Conservation (phyloP, 1,139 yeast species). For the Maudiozyma humilis region DNA sequence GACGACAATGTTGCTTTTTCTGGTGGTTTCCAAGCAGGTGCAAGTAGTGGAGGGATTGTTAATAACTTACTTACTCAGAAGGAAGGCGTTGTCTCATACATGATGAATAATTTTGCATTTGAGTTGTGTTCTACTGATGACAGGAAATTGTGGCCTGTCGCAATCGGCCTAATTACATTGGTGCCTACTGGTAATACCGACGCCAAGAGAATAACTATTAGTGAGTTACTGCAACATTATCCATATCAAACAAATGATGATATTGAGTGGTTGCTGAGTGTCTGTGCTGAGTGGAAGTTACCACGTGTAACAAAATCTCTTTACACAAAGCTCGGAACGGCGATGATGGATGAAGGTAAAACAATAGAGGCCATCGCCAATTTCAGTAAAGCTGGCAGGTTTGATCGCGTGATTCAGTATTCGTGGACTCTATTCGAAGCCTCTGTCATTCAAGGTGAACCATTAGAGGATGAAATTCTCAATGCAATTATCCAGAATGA, state of each 20-base stretch:
- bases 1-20: conserved; percentile 5
- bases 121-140: conserved; percentile 29
- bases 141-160: conserved; percentile 54
- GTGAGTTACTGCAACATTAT: conserved; percentile 54
- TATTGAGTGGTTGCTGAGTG: conserved; percentile 68
- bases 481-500: conserved; percentile 38
- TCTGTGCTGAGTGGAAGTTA: conserved; percentile 42
- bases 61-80: conserved; percentile 31
- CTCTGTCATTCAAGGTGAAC: conserved; percentile 45
- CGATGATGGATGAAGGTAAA: conserved; percentile 30
- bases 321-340: conserved; percentile 34
- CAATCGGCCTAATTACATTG: conserved; percentile 46
- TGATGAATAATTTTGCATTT: conserved; percentile 53
- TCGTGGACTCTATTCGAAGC: conserved; percentile 54
- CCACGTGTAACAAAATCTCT: conserved; percentile 48
- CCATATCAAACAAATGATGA: conserved; percentile 62
- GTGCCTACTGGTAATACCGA: conserved; percentile 35
- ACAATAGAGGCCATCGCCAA: conserved; percentile 57
- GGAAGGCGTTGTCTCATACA: conserved; percentile 50
- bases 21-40: conserved; percentile 10
- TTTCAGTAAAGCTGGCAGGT: conserved; percentile 60
- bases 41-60: too few relatives aligned
- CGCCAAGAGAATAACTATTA: conserved; percentile 35
- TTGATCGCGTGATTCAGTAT: conserved; percentile 34
- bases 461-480: conserved; percentile 48